Percentiles rank a stretch among this genome's conserved stretches.
Conservation (phyloP, 1,284 basidiomycete genomes). For the Anthracocystis panici-leucophaei region DNA sequence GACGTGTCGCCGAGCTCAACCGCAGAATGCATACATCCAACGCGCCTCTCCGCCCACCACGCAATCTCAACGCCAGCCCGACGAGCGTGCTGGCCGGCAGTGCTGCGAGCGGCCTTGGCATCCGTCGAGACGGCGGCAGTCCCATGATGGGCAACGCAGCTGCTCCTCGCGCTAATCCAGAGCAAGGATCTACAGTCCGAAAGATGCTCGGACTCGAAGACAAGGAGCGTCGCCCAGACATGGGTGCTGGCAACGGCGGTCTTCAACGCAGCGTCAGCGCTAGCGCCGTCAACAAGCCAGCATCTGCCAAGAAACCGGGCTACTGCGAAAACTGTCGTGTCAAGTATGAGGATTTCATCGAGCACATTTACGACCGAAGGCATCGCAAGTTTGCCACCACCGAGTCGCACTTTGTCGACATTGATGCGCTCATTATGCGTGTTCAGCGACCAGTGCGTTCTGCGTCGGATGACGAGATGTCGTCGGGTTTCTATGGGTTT, state of each 20-base stretch:
- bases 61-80: conserved; percentile 40
- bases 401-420: conserved; percentile 81
- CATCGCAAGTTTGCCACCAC: conserved; percentile 89
- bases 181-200: conserved; percentile 53
- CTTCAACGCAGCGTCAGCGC: conserved; percentile 53
- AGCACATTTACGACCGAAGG: conserved; percentile 83
- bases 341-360: conserved; percentile 88
- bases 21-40: conserved; percentile 56
- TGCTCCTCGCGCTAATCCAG: conserved; percentile 14
- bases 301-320: conserved; percentile 86
- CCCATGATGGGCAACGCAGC: conserved; percentile 22
- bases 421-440: conserved; percentile 83
- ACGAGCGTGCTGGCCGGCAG: conserved; percentile 48
- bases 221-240: conserved; percentile 10
- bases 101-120: conserved; percentile 41
- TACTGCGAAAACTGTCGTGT: conserved; percentile 97
- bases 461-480: conserved; percentile 31
- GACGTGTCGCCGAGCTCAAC: conserved; percentile 56
- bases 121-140: conserved; percentile 41
- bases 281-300: conserved; percentile 30
- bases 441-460: conserved; percentile 72
- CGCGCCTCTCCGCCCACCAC: conserved; percentile 18
- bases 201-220: conserved; percentile 58
- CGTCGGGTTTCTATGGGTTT: conserved; percentile 29
- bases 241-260: conserved; percentile 2